Base-by-base conservation (phyloP, 2,329 filamentous ascomycete genomes). In the Aspergillus sp. region DNA sequence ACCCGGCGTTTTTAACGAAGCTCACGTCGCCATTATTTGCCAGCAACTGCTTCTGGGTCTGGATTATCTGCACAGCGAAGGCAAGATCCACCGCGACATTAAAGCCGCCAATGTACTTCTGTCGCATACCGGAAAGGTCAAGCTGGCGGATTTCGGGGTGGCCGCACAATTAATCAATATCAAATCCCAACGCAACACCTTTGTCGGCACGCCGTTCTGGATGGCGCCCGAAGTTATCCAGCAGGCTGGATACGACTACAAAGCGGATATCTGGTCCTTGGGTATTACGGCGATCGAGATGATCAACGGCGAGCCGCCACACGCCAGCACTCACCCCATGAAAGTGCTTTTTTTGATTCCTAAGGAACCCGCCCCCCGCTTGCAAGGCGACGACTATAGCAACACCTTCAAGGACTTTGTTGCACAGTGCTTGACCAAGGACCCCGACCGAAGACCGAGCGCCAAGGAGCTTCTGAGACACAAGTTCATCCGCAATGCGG, bases 141-240 rank as follows among this genome's bases (percentile, higher is more conserved):
- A 98, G 82, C 83, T 98, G 67, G 94, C 94, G 42, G 94, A 99
- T 78, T 99, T 99, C 73, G 95, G 95, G 61, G 95, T 99, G 44
- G 95, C 95, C 7, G 94, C 95, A 30, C 95, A 99, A 76, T 83
- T 99, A 70, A 96, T 92, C 62, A 96, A 97, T 73, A 96, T 98
- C 80, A 97, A 97, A 78, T 97, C 94, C 2, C 92, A 97, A 76
- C 88, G 95, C 57, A 94, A 98, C 77, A 99, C 95, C 0, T 98
- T 99, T 71, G 95, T 99, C 19, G 95, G 95, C 19, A 98, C 94
- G 0, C 95, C 95, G 0, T 96, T 96, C 73, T 96, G 92, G 92
- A 96, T 96, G 92, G 92, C 92, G 0, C 92, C 92, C 1, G 92
- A 96, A 73, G 92, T 96, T 38, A 96, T 96, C 67, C 89, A 96